Conservation (phyloP, 768 basidiomycete species). For the Auricularia cornea region DNA sequence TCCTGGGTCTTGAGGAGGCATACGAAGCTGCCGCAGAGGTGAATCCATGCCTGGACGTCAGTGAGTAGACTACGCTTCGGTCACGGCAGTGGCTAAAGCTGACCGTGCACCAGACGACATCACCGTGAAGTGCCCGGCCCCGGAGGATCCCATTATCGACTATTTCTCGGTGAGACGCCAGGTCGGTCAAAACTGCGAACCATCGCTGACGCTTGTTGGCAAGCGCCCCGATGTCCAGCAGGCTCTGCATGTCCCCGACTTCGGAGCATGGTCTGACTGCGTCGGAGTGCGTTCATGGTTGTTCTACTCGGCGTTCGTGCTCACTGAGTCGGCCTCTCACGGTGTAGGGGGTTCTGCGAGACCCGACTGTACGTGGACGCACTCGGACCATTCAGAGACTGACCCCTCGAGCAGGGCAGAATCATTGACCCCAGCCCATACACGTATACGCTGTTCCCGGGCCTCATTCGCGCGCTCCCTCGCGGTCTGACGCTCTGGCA, state of each 20-base stretch:
- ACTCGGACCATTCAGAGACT: too few relatives aligned
- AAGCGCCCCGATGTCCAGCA: too few relatives aligned
- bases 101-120: not conserved
- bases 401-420: too few relatives aligned
- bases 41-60: not conserved
- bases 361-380: too few relatives aligned
- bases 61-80: not conserved
- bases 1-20: not conserved
- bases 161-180: not conserved
- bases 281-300: too few relatives aligned
- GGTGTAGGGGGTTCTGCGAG: too few relatives aligned
- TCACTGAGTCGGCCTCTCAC: too few relatives aligned
- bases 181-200: too few relatives aligned
- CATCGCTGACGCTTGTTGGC: too few relatives aligned
- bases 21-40: not conserved
- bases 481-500: constrained; percentile 11
- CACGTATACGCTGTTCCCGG: constrained; percentile 5
- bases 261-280: too few relatives aligned
- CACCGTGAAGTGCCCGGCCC: not conserved
- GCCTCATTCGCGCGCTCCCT: constrained; percentile 3
- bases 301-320: too few relatives aligned
- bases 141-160: not conserved
- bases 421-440: not conserved
- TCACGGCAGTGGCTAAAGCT: not conserved
- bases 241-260: too few relatives aligned